Percentiles rank a stretch among this genome's conserved stretches.
phyloP scores from a whole-genome alignment of 2,329 filamentous ascomycete genomes.

The Cercospora sesami region DNA sequence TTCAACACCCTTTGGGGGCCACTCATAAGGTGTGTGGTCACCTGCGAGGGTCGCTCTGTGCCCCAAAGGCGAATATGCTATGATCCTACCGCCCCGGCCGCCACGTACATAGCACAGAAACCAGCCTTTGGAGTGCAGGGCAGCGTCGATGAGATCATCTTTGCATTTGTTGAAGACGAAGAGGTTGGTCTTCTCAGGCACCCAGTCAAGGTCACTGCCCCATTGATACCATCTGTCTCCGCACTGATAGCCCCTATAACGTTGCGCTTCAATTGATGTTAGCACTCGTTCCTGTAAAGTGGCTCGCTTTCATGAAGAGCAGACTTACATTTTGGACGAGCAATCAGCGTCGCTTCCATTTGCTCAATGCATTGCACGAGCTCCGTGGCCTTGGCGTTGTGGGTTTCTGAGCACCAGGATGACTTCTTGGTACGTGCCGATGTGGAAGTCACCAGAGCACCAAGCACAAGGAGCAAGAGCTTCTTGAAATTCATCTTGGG shows the following conservation, averaged over 20 bases:
- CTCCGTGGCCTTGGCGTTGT: not conserved
- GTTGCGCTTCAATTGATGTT: not conserved
- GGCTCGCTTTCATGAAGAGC: too few relatives aligned
- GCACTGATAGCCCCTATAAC: not conserved
- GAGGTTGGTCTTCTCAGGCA: not conserved
- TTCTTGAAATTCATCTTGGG: not conserved
- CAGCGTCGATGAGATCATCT: not conserved
- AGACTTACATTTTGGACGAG: not conserved
- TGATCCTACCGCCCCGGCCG: too few relatives aligned
- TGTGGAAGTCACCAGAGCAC: not conserved
- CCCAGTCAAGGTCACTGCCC: too few relatives aligned
- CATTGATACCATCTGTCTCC: not conserved
- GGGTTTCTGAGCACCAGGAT: not conserved
- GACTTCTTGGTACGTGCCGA: not conserved
- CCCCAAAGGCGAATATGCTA: too few relatives aligned
- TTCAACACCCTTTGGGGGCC: too few relatives aligned
- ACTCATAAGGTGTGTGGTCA: too few relatives aligned
- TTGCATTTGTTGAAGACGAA: not conserved
- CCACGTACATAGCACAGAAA: too few relatives aligned
- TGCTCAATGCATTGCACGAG: not conserved
- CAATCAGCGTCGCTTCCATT: not conserved
- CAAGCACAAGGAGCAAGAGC: not conserved
- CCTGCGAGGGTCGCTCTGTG: too few relatives aligned
- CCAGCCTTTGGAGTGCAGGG: too few relatives aligned
- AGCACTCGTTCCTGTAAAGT: too few relatives aligned